Base-by-base conservation (phyloP, 2,329 filamentous ascomycete genomes). In the Fusarium mundagurra region DNA sequence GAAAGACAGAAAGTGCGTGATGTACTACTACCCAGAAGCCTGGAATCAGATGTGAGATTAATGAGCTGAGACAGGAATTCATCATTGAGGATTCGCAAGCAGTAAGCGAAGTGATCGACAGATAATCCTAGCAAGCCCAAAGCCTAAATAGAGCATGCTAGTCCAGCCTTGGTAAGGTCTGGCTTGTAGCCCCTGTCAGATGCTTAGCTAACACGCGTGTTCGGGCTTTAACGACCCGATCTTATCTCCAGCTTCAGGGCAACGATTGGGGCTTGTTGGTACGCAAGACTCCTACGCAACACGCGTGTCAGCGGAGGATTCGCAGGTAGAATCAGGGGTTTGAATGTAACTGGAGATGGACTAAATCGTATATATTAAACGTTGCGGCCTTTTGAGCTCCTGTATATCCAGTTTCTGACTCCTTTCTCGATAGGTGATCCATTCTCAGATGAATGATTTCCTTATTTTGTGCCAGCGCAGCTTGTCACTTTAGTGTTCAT, bases 131-230 rank as follows among this genome's bases (percentile, higher is more conserved):
- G 33, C 6, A 6, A 13, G 1, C 39, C 8, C 5, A 6, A 17
- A 51, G 33, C 38, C 29, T 8, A 14, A 11, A 41, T 16, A 5
- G 9, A 0, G 1, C 0, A 4, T 0, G 0, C 59, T 70, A 69
- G 5, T 1, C 36, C 6, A 0, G 0, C 11, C 3, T 0, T 1
- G 6, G 27, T 22, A 27, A 54, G 48, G 5, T 1, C 1, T 0
- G 2, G 2, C 0, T 0, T 0, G 0, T 3, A 5, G 14, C 6
- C 58, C 67, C 5, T 70, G 34, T 3, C 0, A 0, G 1, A 8
- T 22, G 55, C 51, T 74, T 65, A 74, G 54, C 50, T 74, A 74
- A 74, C 71, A 74, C 71, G 71, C 71, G 71, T 74, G 55, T 72
- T 48, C 36, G 5, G 17, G 11, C 20, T 16, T 31, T 0, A 39